phyloP scores from a whole-genome alignment of 805 yeast species.

The Peterozyma xylosa region DNA sequence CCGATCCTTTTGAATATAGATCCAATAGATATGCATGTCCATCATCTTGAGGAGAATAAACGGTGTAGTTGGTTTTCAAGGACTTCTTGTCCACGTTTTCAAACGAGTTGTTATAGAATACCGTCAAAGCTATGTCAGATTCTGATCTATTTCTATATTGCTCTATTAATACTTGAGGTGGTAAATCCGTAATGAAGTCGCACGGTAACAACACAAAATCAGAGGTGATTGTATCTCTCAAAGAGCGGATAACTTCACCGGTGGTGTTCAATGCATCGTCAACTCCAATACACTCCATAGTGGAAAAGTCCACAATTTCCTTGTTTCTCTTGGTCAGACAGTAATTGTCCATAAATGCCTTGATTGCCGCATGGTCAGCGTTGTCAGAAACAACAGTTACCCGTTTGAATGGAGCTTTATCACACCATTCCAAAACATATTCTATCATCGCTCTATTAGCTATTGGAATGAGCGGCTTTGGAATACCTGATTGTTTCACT shows the following conservation, averaged over 20 bases:
- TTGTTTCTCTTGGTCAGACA: constrained; percentile 27
- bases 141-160: constrained; percentile 69
- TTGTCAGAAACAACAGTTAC: constrained; percentile 56
- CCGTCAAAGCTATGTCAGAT: constrained; percentile 62
- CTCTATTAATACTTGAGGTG: constrained; percentile 83
- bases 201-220: constrained; percentile 86
- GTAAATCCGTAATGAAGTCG: constrained; percentile 87
- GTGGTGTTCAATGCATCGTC: constrained; percentile 37
- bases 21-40: constrained; percentile 56
- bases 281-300: constrained; percentile 33
- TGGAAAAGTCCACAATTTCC: constrained; percentile 22
- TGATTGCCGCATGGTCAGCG: constrained; percentile 38
- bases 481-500: constrained; percentile 51
- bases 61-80: constrained; percentile 59
- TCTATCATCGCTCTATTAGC: constrained; percentile 87
- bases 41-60: constrained; percentile 42
- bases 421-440: constrained; percentile 91
- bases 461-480: constrained; percentile 84
- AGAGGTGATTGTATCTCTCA: constrained; percentile 30
- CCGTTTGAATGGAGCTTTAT: constrained; percentile 67
- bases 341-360: constrained; percentile 40
- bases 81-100: constrained; percentile 77
- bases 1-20: constrained; percentile 58
- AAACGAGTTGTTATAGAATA: constrained; percentile 66
- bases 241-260: constrained; percentile 54